Evolutionary conservation across 2,329 filamentous ascomycete genomes (phyloP).

Genomic region (Fusarium sulawesiense): DNA sequence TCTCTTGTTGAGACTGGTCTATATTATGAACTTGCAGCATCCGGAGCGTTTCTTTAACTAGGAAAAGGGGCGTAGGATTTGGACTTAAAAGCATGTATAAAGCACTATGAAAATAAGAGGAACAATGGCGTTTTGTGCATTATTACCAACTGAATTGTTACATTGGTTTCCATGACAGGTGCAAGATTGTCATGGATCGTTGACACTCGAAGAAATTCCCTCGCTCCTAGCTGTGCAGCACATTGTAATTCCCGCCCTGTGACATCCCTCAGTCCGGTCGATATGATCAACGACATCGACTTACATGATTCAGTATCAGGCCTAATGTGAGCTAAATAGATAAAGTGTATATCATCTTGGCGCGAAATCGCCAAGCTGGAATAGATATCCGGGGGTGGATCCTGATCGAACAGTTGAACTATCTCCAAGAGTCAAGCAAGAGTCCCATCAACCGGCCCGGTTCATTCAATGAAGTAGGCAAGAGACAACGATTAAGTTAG

Average conservation of each 20-base stretch:
- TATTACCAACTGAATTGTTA: neutral
- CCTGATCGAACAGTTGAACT: neutral
- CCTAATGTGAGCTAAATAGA: neutral
- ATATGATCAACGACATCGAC: neutral
- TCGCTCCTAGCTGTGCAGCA: neutral
- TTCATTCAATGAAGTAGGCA: slow-evolving; percentile 23
- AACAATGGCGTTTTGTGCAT: neutral
- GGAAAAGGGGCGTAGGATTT: slow-evolving; percentile 7
- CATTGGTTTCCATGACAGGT: neutral
- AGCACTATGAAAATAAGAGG: neutral
- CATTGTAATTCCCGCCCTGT: too few species aligned
- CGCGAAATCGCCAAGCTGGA: slow-evolving; percentile 26
- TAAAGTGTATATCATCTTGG: slow-evolving; percentile 23
- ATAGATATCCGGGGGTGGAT: slow-evolving; percentile 28
- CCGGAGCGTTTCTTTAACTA: slow-evolving; percentile 14
- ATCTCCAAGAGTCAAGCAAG: slow-evolving; percentile 1
- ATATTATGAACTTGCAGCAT: slow-evolving; percentile 17
- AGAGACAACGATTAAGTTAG: slow-evolving; percentile 7
- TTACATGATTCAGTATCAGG: slow-evolving; percentile 7
- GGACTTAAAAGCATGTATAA: neutral
- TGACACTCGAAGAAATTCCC: neutral
- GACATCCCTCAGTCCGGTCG: neutral
- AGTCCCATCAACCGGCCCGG: slow-evolving; percentile 38
- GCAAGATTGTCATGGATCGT: neutral
- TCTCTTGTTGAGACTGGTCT: slow-evolving; percentile 32